Conservation (phyloP, 2,329 filamentous ascomycete genomes). For the Aureobasidium sp. region DNA sequence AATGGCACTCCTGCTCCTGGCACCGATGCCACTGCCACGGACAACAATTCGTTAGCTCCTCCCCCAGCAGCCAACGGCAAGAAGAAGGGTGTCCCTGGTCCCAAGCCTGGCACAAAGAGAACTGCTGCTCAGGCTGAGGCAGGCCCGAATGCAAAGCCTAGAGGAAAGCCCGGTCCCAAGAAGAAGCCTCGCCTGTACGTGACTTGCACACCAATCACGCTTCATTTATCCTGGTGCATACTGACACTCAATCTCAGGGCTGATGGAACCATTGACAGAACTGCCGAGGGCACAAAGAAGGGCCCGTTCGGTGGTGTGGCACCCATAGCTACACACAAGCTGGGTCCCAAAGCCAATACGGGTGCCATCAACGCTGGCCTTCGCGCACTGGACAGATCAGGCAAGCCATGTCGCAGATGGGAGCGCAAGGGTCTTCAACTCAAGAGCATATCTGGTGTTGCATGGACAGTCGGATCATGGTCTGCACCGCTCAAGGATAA, state of each 20-base stretch:
- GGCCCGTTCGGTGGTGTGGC: conserved; percentile 39
- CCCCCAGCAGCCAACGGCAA: conserved; percentile 48
- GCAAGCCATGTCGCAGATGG: conserved; percentile 91
- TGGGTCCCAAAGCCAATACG: conserved; percentile 93
- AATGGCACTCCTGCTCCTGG: conserved; percentile 33
- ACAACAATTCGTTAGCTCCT: conserved; percentile 37
- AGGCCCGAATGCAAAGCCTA: conserved; percentile 51
- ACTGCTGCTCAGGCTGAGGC: conserved; percentile 48
- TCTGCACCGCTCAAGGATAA: conserved; percentile 53
- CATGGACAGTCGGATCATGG: conserved; percentile 80
- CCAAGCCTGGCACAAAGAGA: conserved; percentile 58
- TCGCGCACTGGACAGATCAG: conserved; percentile 84
- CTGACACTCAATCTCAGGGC: conserved; percentile 35
- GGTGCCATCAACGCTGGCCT: conserved; percentile 96
- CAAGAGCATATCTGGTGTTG: conserved; percentile 85
- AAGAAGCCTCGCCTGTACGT: conserved; percentile 93
- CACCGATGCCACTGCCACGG: conserved; percentile 29
- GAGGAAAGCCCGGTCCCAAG: conserved; percentile 90
- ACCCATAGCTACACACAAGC: conserved; percentile 55
- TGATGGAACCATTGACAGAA: conserved; percentile 42
- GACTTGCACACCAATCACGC: neutral
- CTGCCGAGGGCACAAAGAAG: conserved; percentile 26
- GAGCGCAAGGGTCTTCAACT: conserved; percentile 71
- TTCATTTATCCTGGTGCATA: neutral
- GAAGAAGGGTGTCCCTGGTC: conserved; percentile 69